A percentile compares a stretch with the other conserved stretches of the same genome.
These are phyloP conservation scores for Saccharomycopsis hybrid DNA, from an alignment of 1,139 yeast species.

Conservation along the genomic window DNA sequence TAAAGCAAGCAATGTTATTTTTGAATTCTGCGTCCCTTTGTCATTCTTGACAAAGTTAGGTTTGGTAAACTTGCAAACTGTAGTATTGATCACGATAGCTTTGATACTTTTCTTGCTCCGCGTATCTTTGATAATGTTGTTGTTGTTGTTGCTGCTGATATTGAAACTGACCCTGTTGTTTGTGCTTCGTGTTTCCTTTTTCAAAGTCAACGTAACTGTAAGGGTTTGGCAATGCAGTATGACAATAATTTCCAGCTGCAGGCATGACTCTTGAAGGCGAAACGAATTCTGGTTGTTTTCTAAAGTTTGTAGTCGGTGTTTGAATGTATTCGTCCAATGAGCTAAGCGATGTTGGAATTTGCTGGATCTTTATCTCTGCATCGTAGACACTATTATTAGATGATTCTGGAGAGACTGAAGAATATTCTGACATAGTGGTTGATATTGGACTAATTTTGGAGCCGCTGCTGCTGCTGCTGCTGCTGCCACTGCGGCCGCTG, in stretches of 20 bases:
- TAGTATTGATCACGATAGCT: conserved; percentile 11
- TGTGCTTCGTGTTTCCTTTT: not conserved
- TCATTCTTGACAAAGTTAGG: no score
- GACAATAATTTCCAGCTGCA: not conserved
- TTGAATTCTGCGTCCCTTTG: no score
- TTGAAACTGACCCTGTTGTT: not conserved
- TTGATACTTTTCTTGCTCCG: not conserved
- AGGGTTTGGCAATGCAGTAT: conserved; percentile 9
- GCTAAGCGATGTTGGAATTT: conserved; percentile 2
- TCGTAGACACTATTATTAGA: conserved; percentile 16
- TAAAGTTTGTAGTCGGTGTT: conserved; percentile 16
- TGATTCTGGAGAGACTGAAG: conserved; percentile 15
- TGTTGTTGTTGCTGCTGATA: not conserved
- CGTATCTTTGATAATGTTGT: not conserved
- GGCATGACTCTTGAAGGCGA: not conserved
- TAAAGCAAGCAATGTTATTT: no score
- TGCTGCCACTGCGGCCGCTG: no score
- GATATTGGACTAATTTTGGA: conserved; percentile 13
- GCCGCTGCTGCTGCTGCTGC: no score
- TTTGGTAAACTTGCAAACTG: conserved; percentile 13
- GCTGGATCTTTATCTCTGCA: conserved; percentile 9
- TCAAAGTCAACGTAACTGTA: conserved; percentile 11
- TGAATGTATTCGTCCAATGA: conserved; percentile 17
- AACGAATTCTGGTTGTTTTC: not conserved
- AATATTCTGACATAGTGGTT: not conserved